Conservation (phyloP, 2,329 filamentous ascomycete genomes). For the Trichoderma simmonsii region DNA sequence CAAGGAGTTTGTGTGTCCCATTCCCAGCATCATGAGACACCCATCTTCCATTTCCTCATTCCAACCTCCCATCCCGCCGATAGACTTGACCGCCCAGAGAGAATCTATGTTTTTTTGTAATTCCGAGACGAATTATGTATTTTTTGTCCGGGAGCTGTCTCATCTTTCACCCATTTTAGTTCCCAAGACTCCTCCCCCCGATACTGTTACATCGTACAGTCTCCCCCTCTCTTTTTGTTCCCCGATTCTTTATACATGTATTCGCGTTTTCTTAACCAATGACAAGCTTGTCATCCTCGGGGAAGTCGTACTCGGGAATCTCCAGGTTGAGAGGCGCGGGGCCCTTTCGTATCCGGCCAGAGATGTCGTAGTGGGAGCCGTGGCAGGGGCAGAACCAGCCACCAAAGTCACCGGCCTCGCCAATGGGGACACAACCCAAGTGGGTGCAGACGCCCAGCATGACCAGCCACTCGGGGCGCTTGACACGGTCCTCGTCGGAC, state of each 20-base stretch:
- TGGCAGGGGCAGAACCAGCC: slow-evolving; percentile 99
- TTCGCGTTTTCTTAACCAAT: slow-evolving; percentile 68
- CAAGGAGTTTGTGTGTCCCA: slow-evolving; percentile 20
- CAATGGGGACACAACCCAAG: slow-evolving; percentile 97
- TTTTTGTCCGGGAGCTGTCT: slow-evolving; percentile 23
- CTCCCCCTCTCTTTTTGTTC: slow-evolving; percentile 15
- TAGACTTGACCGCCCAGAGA: slow-evolving; percentile 18
- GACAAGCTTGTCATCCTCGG: slow-evolving; percentile 80
- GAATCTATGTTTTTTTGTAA: slow-evolving; percentile 17
- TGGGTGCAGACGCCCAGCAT: slow-evolving; percentile 99
- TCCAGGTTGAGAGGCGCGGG: slow-evolving; percentile 97
- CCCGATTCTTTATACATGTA: slow-evolving; percentile 8
- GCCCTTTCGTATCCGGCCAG: slow-evolving; percentile 94
- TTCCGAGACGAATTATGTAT: slow-evolving; percentile 10
- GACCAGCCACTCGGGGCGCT: slow-evolving; percentile 98
- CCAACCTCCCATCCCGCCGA: slow-evolving; percentile 1
- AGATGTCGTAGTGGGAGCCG: slow-evolving; percentile 99
- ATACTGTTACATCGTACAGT: slow-evolving; percentile 25
- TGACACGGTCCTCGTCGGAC: slow-evolving; percentile 84
- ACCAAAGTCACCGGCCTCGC: slow-evolving; percentile 95
- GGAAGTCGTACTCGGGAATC: slow-evolving; percentile 89
- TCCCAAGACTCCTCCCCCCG: neutral
- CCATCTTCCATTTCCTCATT: slow-evolving; percentile 1
- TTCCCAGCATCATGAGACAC: slow-evolving; percentile 7
- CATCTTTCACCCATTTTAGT: neutral